A percentile compares a stretch with the other conserved stretches of the same genome.
These are phyloP conservation scores for Triticum urartu DNA, from an alignment of 176 grass and related monocot genomes.

Conservation along the genomic window DNA sequence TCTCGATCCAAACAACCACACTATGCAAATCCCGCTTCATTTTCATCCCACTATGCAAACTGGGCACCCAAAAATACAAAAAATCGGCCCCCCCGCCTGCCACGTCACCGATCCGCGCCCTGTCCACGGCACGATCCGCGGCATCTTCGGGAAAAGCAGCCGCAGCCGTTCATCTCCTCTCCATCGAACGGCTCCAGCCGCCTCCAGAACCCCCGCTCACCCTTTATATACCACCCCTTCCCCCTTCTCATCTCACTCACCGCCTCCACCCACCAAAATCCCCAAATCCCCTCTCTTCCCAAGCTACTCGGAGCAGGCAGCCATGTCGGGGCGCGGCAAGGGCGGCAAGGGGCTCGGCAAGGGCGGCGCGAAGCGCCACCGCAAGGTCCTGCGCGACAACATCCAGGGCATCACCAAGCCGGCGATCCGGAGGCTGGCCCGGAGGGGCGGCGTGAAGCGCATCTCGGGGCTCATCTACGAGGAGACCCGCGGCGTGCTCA, in stretches of 20 bases:
- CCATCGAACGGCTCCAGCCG: constrained; percentile 30
- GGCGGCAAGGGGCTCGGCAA: constrained; percentile 71
- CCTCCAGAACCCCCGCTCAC: background rate
- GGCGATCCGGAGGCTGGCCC: constrained; percentile 58
- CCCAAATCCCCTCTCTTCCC: background rate
- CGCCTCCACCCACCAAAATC: background rate
- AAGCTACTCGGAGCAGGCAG: background rate
- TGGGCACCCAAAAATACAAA: background rate
- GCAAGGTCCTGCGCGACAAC: constrained; percentile 76
- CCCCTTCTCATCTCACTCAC: background rate
- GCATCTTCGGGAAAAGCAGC: background rate
- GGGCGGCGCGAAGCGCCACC: constrained; percentile 64
- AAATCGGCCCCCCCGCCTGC: background rate
- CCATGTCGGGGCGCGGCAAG: constrained; percentile 69
- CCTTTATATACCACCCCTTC: background rate
- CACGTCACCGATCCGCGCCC: constrained; percentile 25
- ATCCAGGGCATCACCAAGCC: constrained; percentile 88
- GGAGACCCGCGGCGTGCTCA: constrained; percentile 96
- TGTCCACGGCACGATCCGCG: constrained; percentile 52
- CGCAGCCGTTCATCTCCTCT: background rate
- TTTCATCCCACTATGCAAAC: background rate
- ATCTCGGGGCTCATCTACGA: constrained; percentile 90
- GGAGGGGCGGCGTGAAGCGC: constrained; percentile 87
- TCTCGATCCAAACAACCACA: no score
- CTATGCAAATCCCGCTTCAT: background rate